A percentile compares a stretch with the other conserved stretches of the same genome.
Evolutionary conservation across 139 green algal species (phyloP).

Genomic region (Coccomyxa sp.): DNA sequence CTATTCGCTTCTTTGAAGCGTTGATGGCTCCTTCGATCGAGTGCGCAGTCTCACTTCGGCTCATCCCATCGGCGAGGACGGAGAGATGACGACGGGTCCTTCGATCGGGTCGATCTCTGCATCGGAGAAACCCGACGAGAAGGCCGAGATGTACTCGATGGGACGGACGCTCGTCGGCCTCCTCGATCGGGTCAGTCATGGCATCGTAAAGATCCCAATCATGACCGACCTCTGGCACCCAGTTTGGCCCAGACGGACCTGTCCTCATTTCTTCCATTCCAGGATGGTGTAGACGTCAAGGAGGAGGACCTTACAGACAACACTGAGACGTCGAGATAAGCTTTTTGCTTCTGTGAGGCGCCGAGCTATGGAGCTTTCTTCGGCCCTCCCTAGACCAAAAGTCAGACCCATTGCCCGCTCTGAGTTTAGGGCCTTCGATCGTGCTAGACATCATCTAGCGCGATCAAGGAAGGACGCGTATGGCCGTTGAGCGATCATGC

Average conservation of each 20-base stretch:
- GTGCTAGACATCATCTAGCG: too few relatives aligned
- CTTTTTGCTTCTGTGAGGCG: not conserved
- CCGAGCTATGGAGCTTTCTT: not conserved
- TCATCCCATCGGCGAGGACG: not conserved
- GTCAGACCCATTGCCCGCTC: not conserved
- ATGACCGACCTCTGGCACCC: too few relatives aligned
- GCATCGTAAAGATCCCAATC: not conserved
- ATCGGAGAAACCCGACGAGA: too few relatives aligned
- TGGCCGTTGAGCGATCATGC: not conserved
- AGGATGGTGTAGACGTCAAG: not conserved
- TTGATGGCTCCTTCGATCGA: not conserved
- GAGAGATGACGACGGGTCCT: not conserved
- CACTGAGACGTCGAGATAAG: not conserved
- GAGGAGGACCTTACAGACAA: not conserved
- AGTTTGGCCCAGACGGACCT: too few relatives aligned
- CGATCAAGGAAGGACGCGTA: too few relatives aligned
- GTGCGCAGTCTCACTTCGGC: not conserved
- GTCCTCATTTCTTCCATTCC: too few relatives aligned
- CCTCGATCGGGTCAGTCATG: not conserved
- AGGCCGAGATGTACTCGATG: too few relatives aligned
- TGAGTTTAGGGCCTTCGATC: too few relatives aligned
- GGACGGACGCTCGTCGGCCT: not conserved
- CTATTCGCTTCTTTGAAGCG: too few relatives aligned
- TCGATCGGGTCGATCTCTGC: not conserved
- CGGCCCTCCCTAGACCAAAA: not conserved